Evolutionary conservation across 164 flowering plant species (phyloP).

Genomic region (Houttuynia cordata): DNA sequence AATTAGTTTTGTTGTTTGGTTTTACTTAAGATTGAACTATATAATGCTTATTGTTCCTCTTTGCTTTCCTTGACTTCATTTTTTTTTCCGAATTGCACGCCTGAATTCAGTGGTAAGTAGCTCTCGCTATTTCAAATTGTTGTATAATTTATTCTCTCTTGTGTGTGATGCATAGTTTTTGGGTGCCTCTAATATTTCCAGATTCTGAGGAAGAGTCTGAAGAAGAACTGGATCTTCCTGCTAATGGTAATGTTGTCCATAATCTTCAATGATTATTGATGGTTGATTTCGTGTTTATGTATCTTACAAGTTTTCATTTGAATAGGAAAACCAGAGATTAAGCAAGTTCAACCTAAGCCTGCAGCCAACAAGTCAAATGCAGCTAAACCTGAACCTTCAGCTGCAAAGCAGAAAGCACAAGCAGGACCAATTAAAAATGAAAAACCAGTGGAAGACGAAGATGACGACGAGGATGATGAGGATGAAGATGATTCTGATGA

Average conservation of each 20-base stretch:
- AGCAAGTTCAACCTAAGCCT: constrained; percentile 15
- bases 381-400: constrained; percentile 13
- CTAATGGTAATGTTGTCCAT: not conserved
- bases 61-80: not conserved
- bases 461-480: constrained; percentile 17
- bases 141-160: too few relatives aligned
- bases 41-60: not conserved
- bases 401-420: constrained; percentile 19
- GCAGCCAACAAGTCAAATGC: constrained; percentile 11
- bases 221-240: constrained; percentile 25
- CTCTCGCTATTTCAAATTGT: not conserved
- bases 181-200: not conserved
- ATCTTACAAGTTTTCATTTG: not conserved
- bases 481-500: constrained; percentile 19
- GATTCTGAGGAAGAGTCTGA: constrained; percentile 20
- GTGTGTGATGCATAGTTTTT: not conserved
- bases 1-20: not conserved
- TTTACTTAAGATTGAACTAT: not conserved
- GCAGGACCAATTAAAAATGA: constrained; percentile 22
- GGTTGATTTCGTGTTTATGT: not conserved
- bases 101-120: not conserved
- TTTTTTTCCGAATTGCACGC: not conserved
- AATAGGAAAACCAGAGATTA: constrained; percentile 23
- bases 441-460: constrained; percentile 14
- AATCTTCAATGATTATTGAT: not conserved